Conservation (phyloP, 169 alveolate species). For the Blepharisma undulans region DNA sequence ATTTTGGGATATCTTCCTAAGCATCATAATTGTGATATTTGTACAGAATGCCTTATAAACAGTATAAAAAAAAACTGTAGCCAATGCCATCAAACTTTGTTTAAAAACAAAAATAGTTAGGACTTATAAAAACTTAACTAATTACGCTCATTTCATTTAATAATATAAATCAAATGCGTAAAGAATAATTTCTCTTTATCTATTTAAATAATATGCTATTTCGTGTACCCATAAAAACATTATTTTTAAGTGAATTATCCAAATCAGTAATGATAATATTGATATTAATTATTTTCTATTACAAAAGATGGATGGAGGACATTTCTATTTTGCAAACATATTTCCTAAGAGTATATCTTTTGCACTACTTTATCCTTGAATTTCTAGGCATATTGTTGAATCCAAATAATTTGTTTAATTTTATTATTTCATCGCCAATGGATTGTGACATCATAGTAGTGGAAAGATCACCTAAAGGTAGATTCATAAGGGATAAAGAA, state of each 20-base stretch:
- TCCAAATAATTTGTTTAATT: background rate
- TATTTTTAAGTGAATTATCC: too few relatives aligned
- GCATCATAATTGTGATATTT: background rate
- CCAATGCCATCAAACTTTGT: background rate
- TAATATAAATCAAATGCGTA: too few relatives aligned
- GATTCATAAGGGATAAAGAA: conserved; percentile 58
- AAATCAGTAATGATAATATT: background rate
- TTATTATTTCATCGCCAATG: background rate
- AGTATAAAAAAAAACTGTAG: background rate
- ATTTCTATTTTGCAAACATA: background rate
- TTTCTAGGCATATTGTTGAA: background rate
- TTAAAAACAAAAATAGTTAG: too few relatives aligned
- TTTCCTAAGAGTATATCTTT: background rate
- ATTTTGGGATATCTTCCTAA: background rate
- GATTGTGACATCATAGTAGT: background rate
- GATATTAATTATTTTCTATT: background rate
- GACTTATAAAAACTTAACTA: too few relatives aligned
- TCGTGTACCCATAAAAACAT: too few relatives aligned
- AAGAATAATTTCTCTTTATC: too few relatives aligned
- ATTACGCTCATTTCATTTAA: too few relatives aligned
- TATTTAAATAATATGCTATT: too few relatives aligned
- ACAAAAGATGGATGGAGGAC: background rate
- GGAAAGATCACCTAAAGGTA: conserved; percentile 18
- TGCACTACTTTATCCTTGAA: background rate
- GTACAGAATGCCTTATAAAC: background rate